phyloP scores from a whole-genome alignment of 176 grass and related monocot species.

The Avena sativa region DNA sequence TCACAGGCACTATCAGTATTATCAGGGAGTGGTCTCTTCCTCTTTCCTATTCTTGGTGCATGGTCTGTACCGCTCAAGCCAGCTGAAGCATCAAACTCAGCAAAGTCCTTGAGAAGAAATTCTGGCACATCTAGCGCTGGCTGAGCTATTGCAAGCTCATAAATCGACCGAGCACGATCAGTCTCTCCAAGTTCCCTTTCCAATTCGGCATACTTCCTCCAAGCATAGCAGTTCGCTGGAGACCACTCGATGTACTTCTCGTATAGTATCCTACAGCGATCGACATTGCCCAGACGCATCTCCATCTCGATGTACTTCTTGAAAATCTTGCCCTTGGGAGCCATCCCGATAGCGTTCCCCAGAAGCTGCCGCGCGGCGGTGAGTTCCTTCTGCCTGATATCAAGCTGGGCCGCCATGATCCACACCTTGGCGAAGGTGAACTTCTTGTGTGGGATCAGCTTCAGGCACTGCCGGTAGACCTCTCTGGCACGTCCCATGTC shows the following conservation, averaged over 20 bases:
- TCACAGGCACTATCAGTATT: not conserved
- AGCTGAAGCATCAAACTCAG: conserved; percentile 4
- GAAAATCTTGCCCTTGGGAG: conserved; percentile 90
- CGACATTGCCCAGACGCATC: conserved; percentile 76
- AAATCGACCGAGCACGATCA: conserved; percentile 77
- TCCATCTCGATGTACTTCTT: conserved; percentile 96
- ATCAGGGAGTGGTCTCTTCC: not conserved
- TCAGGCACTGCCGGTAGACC: conserved; percentile 77
- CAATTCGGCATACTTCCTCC: conserved; percentile 87
- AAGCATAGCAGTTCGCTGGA: conserved; percentile 83
- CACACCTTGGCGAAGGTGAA: conserved; percentile 87
- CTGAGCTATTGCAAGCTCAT: conserved; percentile 84
- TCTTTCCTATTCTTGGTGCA: not conserved
- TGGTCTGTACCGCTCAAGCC: not conserved
- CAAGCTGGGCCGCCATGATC: conserved; percentile 85
- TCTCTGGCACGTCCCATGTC: conserved; percentile 69
- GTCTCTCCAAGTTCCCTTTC: conserved; percentile 84
- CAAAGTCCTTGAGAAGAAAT: conserved; percentile 68
- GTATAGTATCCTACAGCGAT: conserved; percentile 75
- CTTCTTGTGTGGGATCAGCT: conserved; percentile 83
- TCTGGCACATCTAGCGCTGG: conserved; percentile 86
- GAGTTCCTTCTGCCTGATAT: conserved; percentile 70
- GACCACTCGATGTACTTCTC: conserved; percentile 88
- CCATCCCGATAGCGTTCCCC: conserved; percentile 85
- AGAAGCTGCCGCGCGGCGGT: conserved; percentile 63